Base-by-base conservation (phyloP, 75 land plant species). In the Larix kaempferi region DNA sequence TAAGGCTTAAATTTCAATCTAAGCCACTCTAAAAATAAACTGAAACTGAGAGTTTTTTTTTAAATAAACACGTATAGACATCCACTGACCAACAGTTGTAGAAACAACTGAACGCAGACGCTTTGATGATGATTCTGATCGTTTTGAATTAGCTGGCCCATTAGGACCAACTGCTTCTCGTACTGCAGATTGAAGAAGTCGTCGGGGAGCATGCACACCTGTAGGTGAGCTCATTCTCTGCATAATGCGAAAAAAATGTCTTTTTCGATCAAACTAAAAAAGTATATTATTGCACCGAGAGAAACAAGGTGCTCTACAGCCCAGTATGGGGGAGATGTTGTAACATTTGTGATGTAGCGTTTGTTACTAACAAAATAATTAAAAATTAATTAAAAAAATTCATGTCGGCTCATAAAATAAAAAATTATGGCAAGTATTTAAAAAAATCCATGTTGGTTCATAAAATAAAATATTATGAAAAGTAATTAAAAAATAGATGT, bases 101-200 rank as follows among this genome's bases (percentile, higher is more conserved):
- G 96, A 85, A 76, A 94, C 99, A 61, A 92, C 93, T 59, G 99
- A 94, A n/a, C 90, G 89, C 63, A 92, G 85, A 52, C 96, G 92
- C 84, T 95, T 95, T 57, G 64, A 52, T n/a, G 79, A 44, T 65
- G 86, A 87, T 75, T 89, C 88, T 22, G 74, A 17, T 5, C 57
- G 60, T 37, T 37, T 39, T 3, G 76, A 77, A 77, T 41, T 85
- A 63, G 87, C 58, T 37, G 86, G 79, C 33, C 78, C 79, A 21
- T 78, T 29, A 71, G 90, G 85, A 22, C 76, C 90, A 33, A 97
- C 95, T 33, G 98, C 99, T 80, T 97, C 99, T 82, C 98, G 80
- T 12, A 97, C 95, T 73, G 99, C 99, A 82, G 90, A 94, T 56
- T 95, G 91, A n/a, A 97, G 88, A 35, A 97, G 83, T 75, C 99